phyloP scores from a whole-genome alignment of 164 flowering plant species.

The Liquidambar formosana region DNA sequence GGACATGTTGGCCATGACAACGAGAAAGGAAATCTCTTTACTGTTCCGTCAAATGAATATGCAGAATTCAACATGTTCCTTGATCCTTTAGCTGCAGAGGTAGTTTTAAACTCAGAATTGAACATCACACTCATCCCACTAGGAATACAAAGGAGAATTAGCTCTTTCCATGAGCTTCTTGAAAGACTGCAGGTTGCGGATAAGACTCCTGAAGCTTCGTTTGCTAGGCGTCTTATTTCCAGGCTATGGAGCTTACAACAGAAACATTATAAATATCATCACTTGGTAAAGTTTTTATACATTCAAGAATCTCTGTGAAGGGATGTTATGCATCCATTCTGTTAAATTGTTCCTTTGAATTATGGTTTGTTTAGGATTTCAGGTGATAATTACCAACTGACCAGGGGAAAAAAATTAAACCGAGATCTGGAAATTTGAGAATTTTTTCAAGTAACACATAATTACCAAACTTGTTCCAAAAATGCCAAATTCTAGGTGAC shows the following conservation, averaged over 20 bases:
- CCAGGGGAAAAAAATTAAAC: no score
- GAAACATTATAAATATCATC: constrained; percentile 54
- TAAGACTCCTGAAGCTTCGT: constrained; percentile 66
- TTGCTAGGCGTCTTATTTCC: constrained; percentile 52
- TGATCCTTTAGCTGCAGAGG: constrained; percentile 84
- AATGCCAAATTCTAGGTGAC: no score
- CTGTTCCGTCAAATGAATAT: constrained; percentile 61
- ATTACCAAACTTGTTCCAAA: no score
- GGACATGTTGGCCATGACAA: constrained; percentile 49
- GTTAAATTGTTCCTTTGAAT: no score
- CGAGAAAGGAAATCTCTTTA: constrained; percentile 73
- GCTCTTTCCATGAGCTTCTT: constrained; percentile 45
- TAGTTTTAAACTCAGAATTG: constrained; percentile 54
- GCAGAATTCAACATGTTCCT: constrained; percentile 93
- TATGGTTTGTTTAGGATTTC: no score
- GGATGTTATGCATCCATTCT: no score
- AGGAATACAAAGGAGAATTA: constrained; percentile 43
- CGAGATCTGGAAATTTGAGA: no score
- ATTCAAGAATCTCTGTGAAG: no score
- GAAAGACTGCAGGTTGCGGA: constrained; percentile 26
- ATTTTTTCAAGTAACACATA: no score
- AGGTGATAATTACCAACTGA: no score
- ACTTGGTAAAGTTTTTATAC: constrained; percentile 50
- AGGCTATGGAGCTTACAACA: constrained; percentile 43
- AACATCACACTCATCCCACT: constrained; percentile 75